Base-by-base conservation (phyloP, 2,329 filamentous ascomycete genomes). In the Scedosporium boydii region DNA sequence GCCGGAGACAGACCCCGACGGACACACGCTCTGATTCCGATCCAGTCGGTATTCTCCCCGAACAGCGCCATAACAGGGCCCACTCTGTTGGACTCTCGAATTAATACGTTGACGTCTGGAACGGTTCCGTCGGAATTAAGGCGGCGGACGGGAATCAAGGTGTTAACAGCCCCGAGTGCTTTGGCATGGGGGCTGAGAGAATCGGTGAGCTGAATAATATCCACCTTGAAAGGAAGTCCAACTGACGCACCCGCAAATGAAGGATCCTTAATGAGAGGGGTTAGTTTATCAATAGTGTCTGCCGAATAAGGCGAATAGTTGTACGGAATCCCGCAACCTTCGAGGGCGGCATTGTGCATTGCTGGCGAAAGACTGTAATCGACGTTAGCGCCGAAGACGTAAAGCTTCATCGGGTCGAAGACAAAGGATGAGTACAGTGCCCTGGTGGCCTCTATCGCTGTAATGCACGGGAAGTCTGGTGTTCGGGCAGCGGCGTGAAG, bases 31-130 rank as follows among this genome's bases (percentile, higher is more conserved):
- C 87, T 79, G 51, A 93, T 89, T 4, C 89, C 89, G 41, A 91
- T 88, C 87, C 89, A 93, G 71, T 93, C 89, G 0, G 89, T 92
- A 64, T 93, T 93, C 63, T 92, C 88, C 1, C 89, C 90, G 65
- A 91, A 90, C 0, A 92, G 77, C 0, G 86, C 87, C 65, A 83
- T 82, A 6, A 91, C 83, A 0, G 85, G 82, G 0, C 89, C 88
- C 1, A 86, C 80, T 53, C 84, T 80, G 65, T 87, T 87, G 62
- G 84, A 78, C 10, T 63, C 63, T 29, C 63, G 58, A 41, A 65
- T 59, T 1, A 66, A 61, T 1, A 48, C 60, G 12, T 56, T 56
- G 34, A 73, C 66, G 64, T 83, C 80, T 0, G 85, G 82, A 0
- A 86, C 80, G 42, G 77, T 80, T 1, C 82, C 83, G 63, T 87